Base-by-base conservation (phyloP, 2,329 filamentous ascomycete genomes). In the Colletotrichum sp. region DNA sequence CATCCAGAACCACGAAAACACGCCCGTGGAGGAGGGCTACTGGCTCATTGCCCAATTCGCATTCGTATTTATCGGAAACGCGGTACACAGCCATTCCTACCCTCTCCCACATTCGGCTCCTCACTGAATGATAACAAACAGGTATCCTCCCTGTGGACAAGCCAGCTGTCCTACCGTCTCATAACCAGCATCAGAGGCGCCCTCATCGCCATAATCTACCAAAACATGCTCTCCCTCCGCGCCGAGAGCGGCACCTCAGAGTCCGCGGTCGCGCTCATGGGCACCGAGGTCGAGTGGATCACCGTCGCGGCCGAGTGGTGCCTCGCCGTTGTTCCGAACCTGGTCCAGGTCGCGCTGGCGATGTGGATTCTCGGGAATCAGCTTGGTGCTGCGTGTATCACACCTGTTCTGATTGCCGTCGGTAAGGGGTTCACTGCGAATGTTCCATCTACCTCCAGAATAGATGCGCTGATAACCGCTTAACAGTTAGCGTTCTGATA, bases 11-110 rank as follows among this genome's bases (percentile, higher is more conserved):
- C 60, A 21, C 13, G 14, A 48, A 8, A 21, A 12, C 5, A 26
- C 8, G 9, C 21, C 60, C 6, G 77, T 75, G 0, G 80, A 82
- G 18, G 77, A 77, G 2, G 83, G 83, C 1, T 84, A 83, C 55
- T 83, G 85, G 7, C 82, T 89, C 18, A 84, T 89, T 52, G 86
- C 81, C 4, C 86, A 86, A 0, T 84, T 83, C 13, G 75, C 83
- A 6, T 69, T 87, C 3, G 81, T 87, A 4, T 88, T 87, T 66
- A 68, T 84, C 9, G 87, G 87, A 2, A 82, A 87, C 30, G 85
- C 86, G 1, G 80, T 24, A 76, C 69, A 12, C 74, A 76, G 0
- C 6, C 9, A 4, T 7, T 12, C 52, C 6, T 6, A 1, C 7
- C 14, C 6, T 8, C 3, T 14, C 13, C 10, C 6, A 8, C 21